Base-by-base conservation (phyloP, 2,329 filamentous ascomycete species). In the Orbilia brochopaga region DNA sequence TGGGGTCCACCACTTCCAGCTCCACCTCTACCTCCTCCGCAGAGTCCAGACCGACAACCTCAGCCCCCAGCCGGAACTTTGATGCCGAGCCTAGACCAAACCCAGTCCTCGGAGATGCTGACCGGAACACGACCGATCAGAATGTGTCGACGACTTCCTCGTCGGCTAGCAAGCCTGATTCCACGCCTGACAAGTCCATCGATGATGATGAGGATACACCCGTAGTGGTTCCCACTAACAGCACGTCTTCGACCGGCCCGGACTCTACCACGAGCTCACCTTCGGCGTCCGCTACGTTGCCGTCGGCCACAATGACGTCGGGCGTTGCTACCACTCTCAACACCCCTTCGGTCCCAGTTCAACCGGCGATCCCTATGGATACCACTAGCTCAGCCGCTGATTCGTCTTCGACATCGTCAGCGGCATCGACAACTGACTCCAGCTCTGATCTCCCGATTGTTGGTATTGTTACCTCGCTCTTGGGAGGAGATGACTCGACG, bases 401-500 rank as follows among this genome's bases (percentile, higher is more conserved):
- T 35, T 54, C 46, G 19, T 21, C 11, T 30, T 21, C 19, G n/a
- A 42, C 5, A 11, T 50, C 11, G 52, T 57, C 62, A 17, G 44
- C 65, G 19, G 27, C 70, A 2, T 30, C 74, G 6, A 10, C n/a
- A n/a, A n/a, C n/a, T n/a, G n/a, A 65, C 46, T 32, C 59, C 78
- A 13, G 76, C 78, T 7, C 74, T 73, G 58, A 75, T 78, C 35
- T 75, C 77, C 13, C 48, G 0, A 75, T 74, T 50, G 65, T 51
- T 13, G 63, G 67, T 11, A 77, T 78, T 15, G 74, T 75, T 55
- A 58, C 57, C 1, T 62, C 67, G 11, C 52, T n/a, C 77, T 78
- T 70, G 80, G 80, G 44, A 32, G 27, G 27, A 77, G 77, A 57
- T 61, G 74, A 54, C 75, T 77, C n/a, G 75, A 77, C 37, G 27